Percentiles rank a stretch among this genome's conserved stretches.
These are phyloP conservation scores for Achlya hypogyna DNA, from an alignment of 352 stramenopile genomes.

Conservation along the genomic window DNA sequence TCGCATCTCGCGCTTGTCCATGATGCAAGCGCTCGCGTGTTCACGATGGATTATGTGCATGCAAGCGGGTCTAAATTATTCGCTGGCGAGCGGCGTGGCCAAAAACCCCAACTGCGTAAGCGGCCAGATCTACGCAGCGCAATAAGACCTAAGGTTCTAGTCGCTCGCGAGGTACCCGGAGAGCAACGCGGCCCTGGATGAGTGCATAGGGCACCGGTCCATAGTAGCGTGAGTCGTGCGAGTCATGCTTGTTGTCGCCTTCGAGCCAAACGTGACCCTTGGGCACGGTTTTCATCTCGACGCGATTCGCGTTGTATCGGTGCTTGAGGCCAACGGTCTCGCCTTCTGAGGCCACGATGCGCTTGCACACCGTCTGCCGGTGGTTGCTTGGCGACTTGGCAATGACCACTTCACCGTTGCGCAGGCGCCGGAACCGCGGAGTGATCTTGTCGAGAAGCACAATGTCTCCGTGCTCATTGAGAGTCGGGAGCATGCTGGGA, in stretches of 20 bases:
- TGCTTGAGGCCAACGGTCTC: constrained; percentile 62
- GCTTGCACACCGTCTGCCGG: constrained; percentile 83
- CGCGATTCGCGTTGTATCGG: constrained; percentile 16
- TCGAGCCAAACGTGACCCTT: constrained; percentile 94
- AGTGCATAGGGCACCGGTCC: constrained; percentile 89
- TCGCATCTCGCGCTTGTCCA: too few species aligned
- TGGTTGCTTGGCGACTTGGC: constrained; percentile 80
- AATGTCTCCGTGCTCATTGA: constrained; percentile 85
- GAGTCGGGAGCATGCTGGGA: constrained; percentile 85
- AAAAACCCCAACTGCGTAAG: constrained; percentile 56
- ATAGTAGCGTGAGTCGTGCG: constrained; percentile 92
- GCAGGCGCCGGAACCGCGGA: constrained; percentile 46
- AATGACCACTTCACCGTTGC: constrained; percentile 82
- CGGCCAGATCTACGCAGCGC: constrained; percentile 58
- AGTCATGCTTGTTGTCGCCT: constrained; percentile 95
- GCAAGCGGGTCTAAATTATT: constrained; percentile 42
- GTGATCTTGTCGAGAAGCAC: constrained; percentile 85
- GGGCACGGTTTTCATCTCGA: constrained; percentile 38
- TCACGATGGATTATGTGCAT: too few species aligned
- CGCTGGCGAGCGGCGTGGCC: constrained; percentile 35
- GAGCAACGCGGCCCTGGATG: constrained; percentile 82
- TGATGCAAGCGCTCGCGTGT: too few species aligned
- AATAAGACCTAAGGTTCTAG: not conserved
- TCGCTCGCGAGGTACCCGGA: constrained; percentile 72
- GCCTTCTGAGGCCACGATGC: constrained; percentile 74